Evolutionary conservation across 2,329 filamentous ascomycete genomes (phyloP).

Genomic region (Aspergillus udagawae): DNA sequence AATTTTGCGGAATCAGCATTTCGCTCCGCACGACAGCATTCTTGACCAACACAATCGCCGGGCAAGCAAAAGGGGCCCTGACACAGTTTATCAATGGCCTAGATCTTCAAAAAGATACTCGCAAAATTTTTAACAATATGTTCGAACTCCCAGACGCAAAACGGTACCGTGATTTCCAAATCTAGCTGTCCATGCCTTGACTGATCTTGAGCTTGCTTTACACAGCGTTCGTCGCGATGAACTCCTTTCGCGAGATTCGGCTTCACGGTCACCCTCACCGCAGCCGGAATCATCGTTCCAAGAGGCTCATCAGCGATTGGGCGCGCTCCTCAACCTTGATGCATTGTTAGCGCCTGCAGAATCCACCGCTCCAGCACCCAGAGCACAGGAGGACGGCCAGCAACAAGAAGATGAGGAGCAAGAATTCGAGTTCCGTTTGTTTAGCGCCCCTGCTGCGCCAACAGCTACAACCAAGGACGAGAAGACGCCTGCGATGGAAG

Average conservation of each 20-base stretch:
- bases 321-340: conserved; percentile 32
- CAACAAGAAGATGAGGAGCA: conserved; percentile 32
- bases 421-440: conserved; percentile 43
- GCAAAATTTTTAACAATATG: conserved; percentile 18
- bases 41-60: neutral
- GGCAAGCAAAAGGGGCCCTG: no score
- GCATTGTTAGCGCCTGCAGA: conserved; percentile 11
- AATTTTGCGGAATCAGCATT: conserved; percentile 6
- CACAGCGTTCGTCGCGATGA: conserved; percentile 38
- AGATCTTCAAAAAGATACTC: neutral
- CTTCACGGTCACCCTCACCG: conserved; percentile 29
- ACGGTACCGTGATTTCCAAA: conserved; percentile 19
- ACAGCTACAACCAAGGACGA: neutral
- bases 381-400: conserved; percentile 3
- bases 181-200: neutral
- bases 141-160: conserved; percentile 36
- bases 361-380: neutral
- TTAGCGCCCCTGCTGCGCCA: conserved; percentile 28
- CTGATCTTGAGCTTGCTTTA: neutral
- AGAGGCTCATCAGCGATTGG: conserved; percentile 30
- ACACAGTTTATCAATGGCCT: neutral
- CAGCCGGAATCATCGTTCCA: conserved; percentile 21
- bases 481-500: neutral
- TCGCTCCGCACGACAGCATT: neutral
- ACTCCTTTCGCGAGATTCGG: conserved; percentile 27